Base-by-base conservation (phyloP, 805 yeast species). In the Lipomyces lipofer region DNA sequence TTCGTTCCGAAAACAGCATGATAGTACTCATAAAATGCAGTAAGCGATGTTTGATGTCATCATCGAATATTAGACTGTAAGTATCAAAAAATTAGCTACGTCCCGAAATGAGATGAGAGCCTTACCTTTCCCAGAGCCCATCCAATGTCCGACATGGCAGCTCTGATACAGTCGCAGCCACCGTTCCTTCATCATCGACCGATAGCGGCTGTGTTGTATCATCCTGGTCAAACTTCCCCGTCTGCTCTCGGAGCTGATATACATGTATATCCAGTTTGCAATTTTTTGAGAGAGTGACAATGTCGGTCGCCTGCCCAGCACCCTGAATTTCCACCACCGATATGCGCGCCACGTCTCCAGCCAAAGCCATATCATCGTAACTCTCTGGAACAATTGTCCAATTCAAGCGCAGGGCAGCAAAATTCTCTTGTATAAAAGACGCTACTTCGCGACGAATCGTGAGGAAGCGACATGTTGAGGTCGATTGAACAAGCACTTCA, bases 1-100 rank as follows among this genome's bases (percentile, higher is more conserved):
- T 33, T 9, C 51, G 56, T 5, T 54, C 55, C 2, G 67, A 58
- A 27, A 70, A 39, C 35, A 66, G 66, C 29, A 71, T 54, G 2
- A 73, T 65, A 6, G 71, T 65, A 12, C 69, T 69, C 24, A 73
- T 67, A 56, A 71, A 69, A 30, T 66, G 66, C 47, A 66, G 67
- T 28, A 74, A 47, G 24, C 63, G 63, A 24, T 67, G 65, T 56
- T 73, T 74, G 17, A 73, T 49, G 32, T 61, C 50, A 4, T 56
- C 54, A 6, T 68, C 71, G 52, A 71, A 70, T 28, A 69, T 64
- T 29, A 74, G 59, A 51, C 55, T 53, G 35, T 15, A 13, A 13
- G 40, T 22, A 28, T 7, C 24, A 17, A 39, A n/a, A n/a, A n/a
- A n/a, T n/a, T n/a, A n/a, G n/a, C n/a, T n/a, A n/a, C n/a, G n/a